Conservation (phyloP, 805 yeast species). For the Ogataea methylovora region DNA sequence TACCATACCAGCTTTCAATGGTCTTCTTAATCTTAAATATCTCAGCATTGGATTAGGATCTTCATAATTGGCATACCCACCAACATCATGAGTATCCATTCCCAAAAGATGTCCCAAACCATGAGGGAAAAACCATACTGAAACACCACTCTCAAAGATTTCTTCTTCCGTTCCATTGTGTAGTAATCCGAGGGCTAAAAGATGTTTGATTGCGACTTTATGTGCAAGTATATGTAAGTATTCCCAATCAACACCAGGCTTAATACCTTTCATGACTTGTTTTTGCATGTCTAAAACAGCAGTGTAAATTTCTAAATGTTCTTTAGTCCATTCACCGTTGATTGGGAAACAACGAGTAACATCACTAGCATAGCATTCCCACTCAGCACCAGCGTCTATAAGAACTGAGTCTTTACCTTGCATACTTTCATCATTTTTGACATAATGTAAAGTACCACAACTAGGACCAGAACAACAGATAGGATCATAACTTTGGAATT, state of each 20-base stretch:
- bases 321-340: slow-evolving; percentile 81
- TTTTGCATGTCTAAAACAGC: slow-evolving; percentile 79
- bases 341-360: slow-evolving; percentile 95
- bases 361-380: slow-evolving; percentile 88
- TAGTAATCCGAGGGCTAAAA: slow-evolving; percentile 72
- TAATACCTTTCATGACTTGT: slow-evolving; percentile 60
- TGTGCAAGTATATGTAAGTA: slow-evolving; percentile 78
- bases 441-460: slow-evolving; percentile 87
- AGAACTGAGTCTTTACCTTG: slow-evolving; percentile 58
- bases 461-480: slow-evolving; percentile 92
- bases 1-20: slow-evolving; percentile 68
- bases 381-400: slow-evolving; percentile 96
- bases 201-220: slow-evolving; percentile 61
- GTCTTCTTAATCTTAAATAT: slow-evolving; percentile 76
- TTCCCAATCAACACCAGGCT: slow-evolving; percentile 85
- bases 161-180: slow-evolving; percentile 51
- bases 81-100: slow-evolving; percentile 95
- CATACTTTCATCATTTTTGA: slow-evolving; percentile 65
- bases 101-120: slow-evolving; percentile 94
- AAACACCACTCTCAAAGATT: slow-evolving; percentile 59
- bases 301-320: slow-evolving; percentile 75
- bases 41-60: slow-evolving; percentile 73
- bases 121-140: slow-evolving; percentile 86
- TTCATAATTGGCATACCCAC: slow-evolving; percentile 77
- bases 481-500: slow-evolving; percentile 85